phyloP scores from a whole-genome alignment of 2,329 filamentous ascomycete species.

The Ophiocordyceps camponoti-rufipedis region DNA sequence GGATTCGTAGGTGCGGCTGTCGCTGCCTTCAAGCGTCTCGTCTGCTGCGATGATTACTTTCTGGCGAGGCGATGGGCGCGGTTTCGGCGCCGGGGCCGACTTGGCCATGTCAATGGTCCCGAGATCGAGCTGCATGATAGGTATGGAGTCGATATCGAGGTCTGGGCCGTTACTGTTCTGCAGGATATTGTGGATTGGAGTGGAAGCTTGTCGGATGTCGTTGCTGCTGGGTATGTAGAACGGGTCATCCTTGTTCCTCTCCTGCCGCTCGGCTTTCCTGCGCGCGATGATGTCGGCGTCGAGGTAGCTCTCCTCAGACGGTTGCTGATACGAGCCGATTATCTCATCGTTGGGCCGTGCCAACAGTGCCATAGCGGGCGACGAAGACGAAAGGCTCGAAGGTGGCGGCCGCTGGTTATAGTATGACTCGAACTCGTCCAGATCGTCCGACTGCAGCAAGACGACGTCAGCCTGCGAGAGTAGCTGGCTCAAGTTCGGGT shows the following conservation, averaged over 20 bases:
- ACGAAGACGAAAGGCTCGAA: conserved; percentile 29
- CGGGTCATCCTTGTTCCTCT: conserved; percentile 80
- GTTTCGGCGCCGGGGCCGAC: conserved; percentile 13
- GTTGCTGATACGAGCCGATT: conserved; percentile 38
- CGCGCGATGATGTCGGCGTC: conserved; percentile 58
- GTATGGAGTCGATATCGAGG: conserved; percentile 84
- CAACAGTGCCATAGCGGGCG: conserved; percentile 35
- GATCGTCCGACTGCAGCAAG: conserved; percentile 29
- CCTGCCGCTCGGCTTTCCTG: conserved; percentile 56
- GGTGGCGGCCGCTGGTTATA: conserved; percentile 39
- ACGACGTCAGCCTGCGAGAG: conserved; percentile 39
- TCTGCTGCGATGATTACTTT: conserved; percentile 53
- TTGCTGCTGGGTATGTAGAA: conserved; percentile 62
- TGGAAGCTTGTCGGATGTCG: conserved; percentile 43
- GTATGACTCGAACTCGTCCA: conserved; percentile 50
- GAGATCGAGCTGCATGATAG: conserved; percentile 82
- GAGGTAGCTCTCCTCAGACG: conserved; percentile 44
- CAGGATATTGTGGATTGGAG: conserved; percentile 62
- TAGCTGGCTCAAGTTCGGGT: conserved; percentile 50
- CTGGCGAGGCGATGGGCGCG: conserved; percentile 27
- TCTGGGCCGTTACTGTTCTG: conserved; percentile 56
- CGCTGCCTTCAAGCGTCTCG: conserved; percentile 46
- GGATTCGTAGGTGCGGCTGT: conserved; percentile 31
- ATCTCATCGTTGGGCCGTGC: conserved; percentile 30
- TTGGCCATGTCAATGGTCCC: conserved; percentile 26